phyloP scores from a whole-genome alignment of 106 monocot genomes.

The Platanthera guangdongensis region DNA sequence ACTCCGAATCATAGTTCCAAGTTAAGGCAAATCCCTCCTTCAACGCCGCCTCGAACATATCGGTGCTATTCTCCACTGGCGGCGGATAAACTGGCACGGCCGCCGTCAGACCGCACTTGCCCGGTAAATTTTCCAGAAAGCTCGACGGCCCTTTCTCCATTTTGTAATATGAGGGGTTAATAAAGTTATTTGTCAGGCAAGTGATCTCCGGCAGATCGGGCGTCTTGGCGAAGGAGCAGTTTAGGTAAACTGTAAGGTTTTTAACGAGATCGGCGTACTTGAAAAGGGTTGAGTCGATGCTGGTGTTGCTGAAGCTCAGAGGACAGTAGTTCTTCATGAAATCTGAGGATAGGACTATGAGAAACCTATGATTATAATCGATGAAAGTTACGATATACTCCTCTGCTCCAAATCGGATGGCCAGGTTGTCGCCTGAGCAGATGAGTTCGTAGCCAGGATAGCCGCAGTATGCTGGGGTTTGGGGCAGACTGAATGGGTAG shows the following conservation, averaged over 20 bases:
- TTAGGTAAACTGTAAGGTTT: conserved; percentile 12
- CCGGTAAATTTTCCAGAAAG: neutral
- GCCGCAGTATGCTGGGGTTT: conserved; percentile 13
- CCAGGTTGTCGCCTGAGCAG: conserved; percentile 1
- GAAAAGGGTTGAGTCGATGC: conserved; percentile 6
- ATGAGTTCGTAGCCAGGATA: conserved; percentile 10
- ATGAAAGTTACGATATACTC: neutral
- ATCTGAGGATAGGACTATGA: conserved; percentile 2
- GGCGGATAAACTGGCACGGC: neutral
- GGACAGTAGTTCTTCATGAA: neutral
- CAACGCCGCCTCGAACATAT: neutral
- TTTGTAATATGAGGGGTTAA: neutral
- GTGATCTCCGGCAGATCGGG: neutral
- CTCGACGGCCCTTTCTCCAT: neutral
- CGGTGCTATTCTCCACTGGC: neutral
- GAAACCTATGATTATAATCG: neutral
- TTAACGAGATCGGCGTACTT: neutral
- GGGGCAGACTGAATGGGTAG: conserved; percentile 12
- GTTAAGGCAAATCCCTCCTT: neutral
- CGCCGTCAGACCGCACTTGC: neutral
- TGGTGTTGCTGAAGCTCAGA: neutral
- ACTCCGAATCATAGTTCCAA: neutral
- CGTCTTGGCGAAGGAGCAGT: conserved; percentile 4
- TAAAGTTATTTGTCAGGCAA: neutral
- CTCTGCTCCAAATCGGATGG: conserved; percentile 4